These are phyloP conservation scores for Citrus glauca DNA, from an alignment of 345 rosid species.

Conservation along the genomic window DNA sequence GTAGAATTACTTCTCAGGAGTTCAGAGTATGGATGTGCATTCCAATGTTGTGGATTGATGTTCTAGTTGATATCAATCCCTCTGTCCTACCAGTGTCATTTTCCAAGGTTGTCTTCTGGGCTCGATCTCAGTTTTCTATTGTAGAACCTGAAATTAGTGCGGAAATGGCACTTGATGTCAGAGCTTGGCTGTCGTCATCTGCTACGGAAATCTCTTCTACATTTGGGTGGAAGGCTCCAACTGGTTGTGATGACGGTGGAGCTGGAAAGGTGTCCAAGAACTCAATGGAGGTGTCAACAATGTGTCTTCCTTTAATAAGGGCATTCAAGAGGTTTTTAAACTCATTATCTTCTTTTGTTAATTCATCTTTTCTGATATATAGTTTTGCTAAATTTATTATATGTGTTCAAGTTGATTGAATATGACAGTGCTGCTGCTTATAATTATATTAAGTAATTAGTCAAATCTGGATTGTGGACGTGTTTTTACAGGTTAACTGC, in stretches of 20 bases:
- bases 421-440: background rate
- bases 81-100: conserved; percentile 65
- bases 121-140: conserved; percentile 74
- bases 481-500: conserved; percentile 65
- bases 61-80: conserved; percentile 61
- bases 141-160: conserved; percentile 72
- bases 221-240: conserved; percentile 90
- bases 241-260: conserved; percentile 93
- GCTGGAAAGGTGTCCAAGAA: conserved; percentile 75
- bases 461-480: background rate
- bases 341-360: conserved; percentile 3
- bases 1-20: conserved; percentile 52
- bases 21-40: conserved; percentile 81
- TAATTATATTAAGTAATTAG: background rate
- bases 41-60: conserved; percentile 93
- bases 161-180: conserved; percentile 56
- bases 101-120: conserved; percentile 91
- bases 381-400: conserved; percentile 12
- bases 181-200: conserved; percentile 67
- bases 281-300: conserved; percentile 64
- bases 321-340: conserved; percentile 67
- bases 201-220: conserved; percentile 66
- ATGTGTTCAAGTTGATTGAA: background rate
- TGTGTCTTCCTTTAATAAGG: conserved; percentile 66
- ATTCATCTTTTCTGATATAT: conserved; percentile 14